phyloP scores from a whole-genome alignment of 345 rosid genomes.

The Salix caprea region DNA sequence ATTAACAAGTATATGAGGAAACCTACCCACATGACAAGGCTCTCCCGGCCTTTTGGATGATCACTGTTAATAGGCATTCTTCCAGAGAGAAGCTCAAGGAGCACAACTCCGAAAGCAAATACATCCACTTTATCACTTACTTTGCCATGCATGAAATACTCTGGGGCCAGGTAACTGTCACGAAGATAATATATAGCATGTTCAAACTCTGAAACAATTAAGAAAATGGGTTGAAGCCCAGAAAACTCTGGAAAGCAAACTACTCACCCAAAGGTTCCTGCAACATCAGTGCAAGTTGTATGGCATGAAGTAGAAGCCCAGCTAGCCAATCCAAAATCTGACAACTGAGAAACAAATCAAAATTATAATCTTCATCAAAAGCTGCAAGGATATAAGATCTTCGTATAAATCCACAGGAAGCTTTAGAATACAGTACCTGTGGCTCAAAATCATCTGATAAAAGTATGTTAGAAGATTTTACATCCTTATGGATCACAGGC shows the following conservation, averaged over 20 bases:
- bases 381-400: not conserved
- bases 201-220: not conserved
- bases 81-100: slow-evolving; percentile 88
- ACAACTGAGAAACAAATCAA: slow-evolving; percentile 51
- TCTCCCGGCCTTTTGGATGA: slow-evolving; percentile 65
- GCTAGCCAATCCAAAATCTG: slow-evolving; percentile 95
- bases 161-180: slow-evolving; percentile 95
- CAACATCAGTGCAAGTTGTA: slow-evolving; percentile 53
- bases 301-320: slow-evolving; percentile 46
- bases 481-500: slow-evolving; percentile 86
- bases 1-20: not conserved
- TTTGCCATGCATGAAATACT: slow-evolving; percentile 89
- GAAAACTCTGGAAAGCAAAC: not conserved
- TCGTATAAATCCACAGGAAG: not conserved
- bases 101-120: slow-evolving; percentile 89
- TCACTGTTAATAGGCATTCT: slow-evolving; percentile 70
- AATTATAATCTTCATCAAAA: slow-evolving; percentile 16
- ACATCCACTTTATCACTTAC: slow-evolving; percentile 92
- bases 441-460: slow-evolving; percentile 92
- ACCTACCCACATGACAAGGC: slow-evolving; percentile 97
- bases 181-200: slow-evolving; percentile 9
- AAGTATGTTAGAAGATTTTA: slow-evolving; percentile 92
- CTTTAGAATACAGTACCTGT: slow-evolving; percentile 41
- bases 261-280: slow-evolving; percentile 94
- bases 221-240: not conserved